Percentiles rank a stretch among this genome's conserved stretches.
These are phyloP conservation scores for Scolecobasidium constrictum DNA, from an alignment of 2,329 filamentous ascomycete species.

Conservation along the genomic window DNA sequence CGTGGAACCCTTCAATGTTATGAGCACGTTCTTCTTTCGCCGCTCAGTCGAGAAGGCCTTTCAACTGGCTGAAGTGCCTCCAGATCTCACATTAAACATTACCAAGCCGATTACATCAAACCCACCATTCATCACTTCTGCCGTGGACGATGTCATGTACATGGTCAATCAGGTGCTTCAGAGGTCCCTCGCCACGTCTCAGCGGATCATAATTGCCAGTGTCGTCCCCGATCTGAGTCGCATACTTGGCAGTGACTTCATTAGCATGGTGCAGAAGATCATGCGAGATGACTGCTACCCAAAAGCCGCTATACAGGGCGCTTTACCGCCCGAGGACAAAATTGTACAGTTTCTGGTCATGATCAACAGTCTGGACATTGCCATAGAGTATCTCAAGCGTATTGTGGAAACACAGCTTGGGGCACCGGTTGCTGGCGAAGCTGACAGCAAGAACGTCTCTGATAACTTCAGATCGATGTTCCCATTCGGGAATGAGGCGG, in stretches of 20 bases:
- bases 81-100: constrained; percentile 65
- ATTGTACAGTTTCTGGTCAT: constrained; percentile 84
- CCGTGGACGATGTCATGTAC: constrained; percentile 98
- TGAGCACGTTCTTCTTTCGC: constrained; percentile 95
- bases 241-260: constrained; percentile 79
- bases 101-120: constrained; percentile 63
- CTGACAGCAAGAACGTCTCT: constrained; percentile 23
- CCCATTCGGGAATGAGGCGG: constrained; percentile 66
- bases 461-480: constrained; percentile 47
- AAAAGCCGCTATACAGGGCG: constrained; percentile 64
- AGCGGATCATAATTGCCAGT: constrained; percentile 63
- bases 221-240: constrained; percentile 70
- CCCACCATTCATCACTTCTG: constrained; percentile 83
- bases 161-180: constrained; percentile 90
- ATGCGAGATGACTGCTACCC: constrained; percentile 97
- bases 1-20: constrained; percentile 70
- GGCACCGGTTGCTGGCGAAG: constrained; percentile 13
- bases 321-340: constrained; percentile 75
- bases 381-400: constrained; percentile 79
- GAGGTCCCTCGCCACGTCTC: constrained; percentile 75
- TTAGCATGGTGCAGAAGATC: constrained; percentile 93
- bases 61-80: constrained; percentile 82
- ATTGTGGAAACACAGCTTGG: constrained; percentile 64
- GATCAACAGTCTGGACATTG: constrained; percentile 90
- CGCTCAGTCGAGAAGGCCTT: constrained; percentile 96